Evolutionary conservation across 73 alveolate genomes (phyloP).

Genomic region (Paramecium octaurelia): DNA sequence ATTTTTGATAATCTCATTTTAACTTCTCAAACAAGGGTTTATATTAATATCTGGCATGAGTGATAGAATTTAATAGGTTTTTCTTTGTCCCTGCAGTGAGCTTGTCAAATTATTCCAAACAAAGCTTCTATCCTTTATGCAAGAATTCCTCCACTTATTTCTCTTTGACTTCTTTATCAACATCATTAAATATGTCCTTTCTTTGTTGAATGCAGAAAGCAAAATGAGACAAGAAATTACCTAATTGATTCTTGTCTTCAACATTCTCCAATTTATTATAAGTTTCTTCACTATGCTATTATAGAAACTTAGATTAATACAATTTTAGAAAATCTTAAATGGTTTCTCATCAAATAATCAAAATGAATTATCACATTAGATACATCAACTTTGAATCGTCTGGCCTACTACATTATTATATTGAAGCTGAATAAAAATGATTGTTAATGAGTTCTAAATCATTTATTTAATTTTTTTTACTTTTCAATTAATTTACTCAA

Average conservation of each 20-base stretch:
- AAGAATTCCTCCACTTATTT: background rate
- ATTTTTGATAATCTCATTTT: background rate
- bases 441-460: background rate
- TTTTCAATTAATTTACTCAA: background rate
- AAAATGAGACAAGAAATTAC: background rate
- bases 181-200: background rate
- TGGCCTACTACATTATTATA: background rate
- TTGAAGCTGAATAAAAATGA: background rate
- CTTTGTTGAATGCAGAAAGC: background rate
- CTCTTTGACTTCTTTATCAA: background rate
- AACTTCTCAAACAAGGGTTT: background rate
- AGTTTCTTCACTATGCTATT: background rate
- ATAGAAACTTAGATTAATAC: background rate
- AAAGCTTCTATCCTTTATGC: background rate
- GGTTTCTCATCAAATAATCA: slow-evolving; percentile 28
- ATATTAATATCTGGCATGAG: background rate
- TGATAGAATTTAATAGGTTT: background rate
- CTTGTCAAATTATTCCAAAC: background rate
- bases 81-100: background rate
- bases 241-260: background rate
- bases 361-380: background rate
- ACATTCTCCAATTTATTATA: background rate
- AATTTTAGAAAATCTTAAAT: background rate
- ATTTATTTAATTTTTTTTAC: background rate
- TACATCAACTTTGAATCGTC: background rate